Conservation (phyloP, 163 green algal genomes). For the Scenedesmus sp. region DNA sequence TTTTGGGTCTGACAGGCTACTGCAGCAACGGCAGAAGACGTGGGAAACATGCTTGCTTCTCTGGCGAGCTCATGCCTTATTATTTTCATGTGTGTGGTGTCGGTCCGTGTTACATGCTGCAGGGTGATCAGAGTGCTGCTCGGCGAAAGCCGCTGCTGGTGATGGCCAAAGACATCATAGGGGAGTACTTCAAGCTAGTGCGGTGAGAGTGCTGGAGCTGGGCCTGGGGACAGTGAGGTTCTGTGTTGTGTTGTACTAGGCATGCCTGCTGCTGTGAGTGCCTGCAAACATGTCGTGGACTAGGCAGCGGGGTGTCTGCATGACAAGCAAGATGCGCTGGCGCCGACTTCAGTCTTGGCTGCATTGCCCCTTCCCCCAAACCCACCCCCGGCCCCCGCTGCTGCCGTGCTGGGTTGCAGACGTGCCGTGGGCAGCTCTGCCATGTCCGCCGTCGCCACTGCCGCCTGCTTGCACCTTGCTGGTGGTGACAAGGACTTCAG, state of each 20-base stretch:
- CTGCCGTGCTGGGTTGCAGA: slow-evolving; percentile 26
- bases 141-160: slow-evolving; percentile 65
- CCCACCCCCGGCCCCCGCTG: background rate
- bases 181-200: slow-evolving; percentile 75
- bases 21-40: background rate
- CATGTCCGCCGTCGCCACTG: slow-evolving; percentile 48
- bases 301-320: background rate
- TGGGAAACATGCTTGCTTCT: background rate
- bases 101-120: slow-evolving; percentile 50
- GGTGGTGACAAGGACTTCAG: slow-evolving; percentile 34
- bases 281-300: background rate
- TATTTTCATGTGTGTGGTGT: background rate
- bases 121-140: slow-evolving; percentile 36
- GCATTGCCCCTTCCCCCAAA: background rate
- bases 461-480: slow-evolving; percentile 33
- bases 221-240: too few relatives aligned
- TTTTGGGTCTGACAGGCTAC: too few relatives aligned
- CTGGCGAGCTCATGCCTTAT: background rate
- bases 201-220: slow-evolving; percentile 44
- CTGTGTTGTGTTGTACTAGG: too few relatives aligned
- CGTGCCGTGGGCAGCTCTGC: slow-evolving; percentile 52
- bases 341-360: background rate
- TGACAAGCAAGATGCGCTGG: background rate
- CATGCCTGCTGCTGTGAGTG: too few relatives aligned
- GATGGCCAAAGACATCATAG: slow-evolving; percentile 70